These are phyloP conservation scores for Hura crepitans DNA, from an alignment of 441 rosid species.

Conservation along the genomic window DNA sequence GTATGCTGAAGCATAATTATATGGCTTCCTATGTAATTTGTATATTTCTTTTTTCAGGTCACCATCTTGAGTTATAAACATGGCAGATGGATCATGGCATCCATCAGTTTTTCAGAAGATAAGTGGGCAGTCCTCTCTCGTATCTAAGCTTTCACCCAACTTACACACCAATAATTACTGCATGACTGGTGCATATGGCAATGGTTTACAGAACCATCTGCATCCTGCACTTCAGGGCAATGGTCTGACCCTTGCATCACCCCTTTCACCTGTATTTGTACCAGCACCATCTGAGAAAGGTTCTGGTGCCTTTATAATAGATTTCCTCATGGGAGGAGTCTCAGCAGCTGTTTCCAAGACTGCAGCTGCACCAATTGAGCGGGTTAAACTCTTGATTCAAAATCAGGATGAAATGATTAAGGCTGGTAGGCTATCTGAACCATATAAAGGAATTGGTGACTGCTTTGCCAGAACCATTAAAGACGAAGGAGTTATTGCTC, in stretches of 20 bases:
- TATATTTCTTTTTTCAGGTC: conserved; percentile 30
- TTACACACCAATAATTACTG: conserved; percentile 24
- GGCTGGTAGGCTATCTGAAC: conserved; percentile 72
- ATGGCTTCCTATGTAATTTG: too few relatives aligned
- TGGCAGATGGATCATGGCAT: conserved; percentile 62
- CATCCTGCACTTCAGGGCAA: conserved; percentile 34
- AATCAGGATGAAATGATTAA: conserved; percentile 95
- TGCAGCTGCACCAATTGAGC: conserved; percentile 93
- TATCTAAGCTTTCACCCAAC: conserved; percentile 44
- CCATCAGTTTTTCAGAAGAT: conserved; percentile 63
- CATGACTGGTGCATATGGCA: conserved; percentile 31
- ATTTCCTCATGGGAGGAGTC: conserved; percentile 94
- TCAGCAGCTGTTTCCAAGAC: conserved; percentile 95
- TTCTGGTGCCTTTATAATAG: conserved; percentile 45
- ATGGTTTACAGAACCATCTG: conserved; percentile 36
- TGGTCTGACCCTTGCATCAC: conserved; percentile 29
- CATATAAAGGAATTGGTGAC: conserved; percentile 79
- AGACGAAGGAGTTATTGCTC: conserved; percentile 75
- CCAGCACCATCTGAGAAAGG: conserved; percentile 83
- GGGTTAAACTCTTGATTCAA: conserved; percentile 87
- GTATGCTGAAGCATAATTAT: background rate
- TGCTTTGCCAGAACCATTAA: conserved; percentile 82
- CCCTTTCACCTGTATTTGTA: conserved; percentile 41
- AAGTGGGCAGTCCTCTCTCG: conserved; percentile 46
- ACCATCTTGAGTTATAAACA: conserved; percentile 35